Conservation (phyloP, 2,329 filamentous ascomycete genomes). For the Hymenoscyphus fraxineus region DNA sequence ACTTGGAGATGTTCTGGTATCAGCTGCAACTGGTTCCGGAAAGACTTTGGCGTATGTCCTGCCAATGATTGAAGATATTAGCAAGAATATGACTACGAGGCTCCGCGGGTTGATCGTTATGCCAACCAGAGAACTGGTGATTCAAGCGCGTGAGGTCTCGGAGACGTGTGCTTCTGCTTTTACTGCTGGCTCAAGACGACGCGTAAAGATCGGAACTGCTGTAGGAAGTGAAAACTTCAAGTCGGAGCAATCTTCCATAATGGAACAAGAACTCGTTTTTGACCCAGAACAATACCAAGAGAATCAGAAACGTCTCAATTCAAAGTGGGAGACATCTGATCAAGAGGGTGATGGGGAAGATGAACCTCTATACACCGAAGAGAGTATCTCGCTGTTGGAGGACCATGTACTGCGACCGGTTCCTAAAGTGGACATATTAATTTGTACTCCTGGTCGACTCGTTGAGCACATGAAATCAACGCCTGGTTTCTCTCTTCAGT, state of each 20-base stretch:
- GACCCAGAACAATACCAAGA: constrained; percentile 58
- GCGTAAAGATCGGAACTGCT: constrained; percentile 75
- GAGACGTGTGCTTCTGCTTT: constrained; percentile 68
- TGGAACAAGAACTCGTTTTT: constrained; percentile 64
- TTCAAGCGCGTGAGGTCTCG: constrained; percentile 76
- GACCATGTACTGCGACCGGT: constrained; percentile 62
- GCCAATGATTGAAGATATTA: constrained; percentile 76
- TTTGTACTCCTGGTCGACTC: constrained; percentile 86
- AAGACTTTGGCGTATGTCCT: constrained; percentile 92
- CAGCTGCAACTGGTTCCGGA: constrained; percentile 90
- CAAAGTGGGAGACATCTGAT: constrained; percentile 45
- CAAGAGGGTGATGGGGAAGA: constrained; percentile 42
- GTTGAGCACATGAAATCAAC: constrained; percentile 88
- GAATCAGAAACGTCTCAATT: constrained; percentile 38
- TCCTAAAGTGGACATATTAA: constrained; percentile 80
- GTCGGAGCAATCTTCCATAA: constrained; percentile 58
- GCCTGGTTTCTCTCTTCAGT: constrained; percentile 71
- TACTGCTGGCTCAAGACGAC: constrained; percentile 53
- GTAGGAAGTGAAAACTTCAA: constrained; percentile 75
- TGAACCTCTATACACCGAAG: constrained; percentile 34
- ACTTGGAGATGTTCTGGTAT: constrained; percentile 78
- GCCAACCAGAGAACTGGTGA: constrained; percentile 85
- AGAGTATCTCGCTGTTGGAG: constrained; percentile 42
- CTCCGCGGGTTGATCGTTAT: constrained; percentile 81
- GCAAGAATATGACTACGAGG: constrained; percentile 58